Conservation (phyloP, 1,139 yeast species). For the Protomyces arabidopsidicola region DNA sequence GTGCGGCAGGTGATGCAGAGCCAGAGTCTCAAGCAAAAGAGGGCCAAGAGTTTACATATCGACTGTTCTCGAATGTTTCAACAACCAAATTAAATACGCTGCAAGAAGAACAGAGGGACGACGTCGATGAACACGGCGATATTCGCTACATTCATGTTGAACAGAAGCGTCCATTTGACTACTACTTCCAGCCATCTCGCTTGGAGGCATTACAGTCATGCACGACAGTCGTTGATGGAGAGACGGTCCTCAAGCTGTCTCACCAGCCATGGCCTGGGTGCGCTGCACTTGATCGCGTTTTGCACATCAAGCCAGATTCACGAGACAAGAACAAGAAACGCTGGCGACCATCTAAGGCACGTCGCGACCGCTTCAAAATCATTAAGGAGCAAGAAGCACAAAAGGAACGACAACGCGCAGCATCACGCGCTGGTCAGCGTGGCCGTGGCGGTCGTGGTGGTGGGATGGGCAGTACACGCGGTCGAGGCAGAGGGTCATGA, state of each 20-base stretch:
- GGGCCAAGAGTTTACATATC: constrained; percentile 4
- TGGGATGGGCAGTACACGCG: neutral
- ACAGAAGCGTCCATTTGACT: neutral
- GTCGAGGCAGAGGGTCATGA: neutral
- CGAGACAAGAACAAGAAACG: neutral
- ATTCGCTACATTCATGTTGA: constrained; percentile 5
- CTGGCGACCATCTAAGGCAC: constrained; percentile 16
- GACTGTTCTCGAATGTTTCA: neutral
- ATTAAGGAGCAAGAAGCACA: constrained; percentile 3
- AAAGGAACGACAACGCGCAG: constrained; percentile 1
- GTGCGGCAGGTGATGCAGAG: neutral
- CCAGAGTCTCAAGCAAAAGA: constrained; percentile 32
- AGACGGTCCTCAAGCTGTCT: neutral
- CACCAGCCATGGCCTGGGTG: neutral
- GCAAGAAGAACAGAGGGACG: neutral
- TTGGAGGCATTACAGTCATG: neutral
- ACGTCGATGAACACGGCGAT: constrained; percentile 4
- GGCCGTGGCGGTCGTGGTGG: constrained; percentile 7
- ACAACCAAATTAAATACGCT: neutral
- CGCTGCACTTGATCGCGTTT: neutral
- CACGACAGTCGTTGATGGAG: constrained; percentile 2
- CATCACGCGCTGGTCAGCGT: neutral
- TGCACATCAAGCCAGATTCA: neutral
- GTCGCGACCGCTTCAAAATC: constrained; percentile 9
- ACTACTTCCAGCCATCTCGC: neutral